phyloP scores from a whole-genome alignment of 345 rosid species.

The Moricandia arvensis region DNA sequence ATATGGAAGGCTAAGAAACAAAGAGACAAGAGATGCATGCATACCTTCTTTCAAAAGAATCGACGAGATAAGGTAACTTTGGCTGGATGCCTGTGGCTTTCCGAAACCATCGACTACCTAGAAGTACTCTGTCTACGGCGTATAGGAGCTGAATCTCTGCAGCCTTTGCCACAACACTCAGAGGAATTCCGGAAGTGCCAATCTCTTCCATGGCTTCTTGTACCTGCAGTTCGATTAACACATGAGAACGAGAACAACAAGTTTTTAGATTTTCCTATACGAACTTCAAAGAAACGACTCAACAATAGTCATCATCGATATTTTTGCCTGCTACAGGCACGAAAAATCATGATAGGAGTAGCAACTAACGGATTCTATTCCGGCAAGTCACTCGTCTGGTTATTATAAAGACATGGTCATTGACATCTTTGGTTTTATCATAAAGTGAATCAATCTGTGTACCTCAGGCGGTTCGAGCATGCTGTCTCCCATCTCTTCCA shows the following conservation, averaged over 20 bases:
- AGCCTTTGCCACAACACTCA: conserved; percentile 91
- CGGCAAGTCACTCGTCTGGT: neutral
- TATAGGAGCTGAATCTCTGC: conserved; percentile 85
- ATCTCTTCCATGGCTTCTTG: conserved; percentile 92
- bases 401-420: neutral
- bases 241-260: conserved; percentile 3
- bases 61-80: conserved; percentile 81
- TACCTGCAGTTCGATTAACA: conserved; percentile 50
- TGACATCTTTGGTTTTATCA: neutral
- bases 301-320: neutral
- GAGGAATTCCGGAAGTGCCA: conserved; percentile 77
- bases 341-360: neutral
- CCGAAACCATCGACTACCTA: conserved; percentile 92
- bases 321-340: neutral
- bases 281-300: neutral
- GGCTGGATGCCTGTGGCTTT: conserved; percentile 95
- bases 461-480: conserved; percentile 91
- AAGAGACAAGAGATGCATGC: conserved; percentile 1
- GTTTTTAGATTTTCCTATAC: neutral
- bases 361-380: neutral
- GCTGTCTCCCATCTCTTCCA: conserved; percentile 89
- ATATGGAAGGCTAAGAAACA: neutral
- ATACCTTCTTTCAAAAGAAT: conserved; percentile 93
- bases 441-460: conserved; percentile 1
- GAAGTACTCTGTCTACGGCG: conserved; percentile 73